Conservation (phyloP, 352 stramenopile genomes). For the Phytophthora meadii region DNA sequence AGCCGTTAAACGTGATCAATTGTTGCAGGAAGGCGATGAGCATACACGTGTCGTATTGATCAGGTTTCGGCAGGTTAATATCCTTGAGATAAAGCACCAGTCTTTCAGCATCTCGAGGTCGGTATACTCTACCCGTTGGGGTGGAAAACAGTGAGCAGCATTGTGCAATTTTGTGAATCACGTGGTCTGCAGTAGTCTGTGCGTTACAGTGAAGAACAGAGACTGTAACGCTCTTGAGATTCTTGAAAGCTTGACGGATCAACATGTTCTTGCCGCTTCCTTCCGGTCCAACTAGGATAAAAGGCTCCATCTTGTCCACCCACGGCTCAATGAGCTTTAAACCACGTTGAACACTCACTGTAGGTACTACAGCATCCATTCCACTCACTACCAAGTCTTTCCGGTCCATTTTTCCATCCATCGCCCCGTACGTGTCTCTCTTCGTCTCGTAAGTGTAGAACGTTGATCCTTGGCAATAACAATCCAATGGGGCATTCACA, state of each 20-base stretch:
- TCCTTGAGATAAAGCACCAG: conserved; percentile 97
- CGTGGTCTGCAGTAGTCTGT: conserved; percentile 93
- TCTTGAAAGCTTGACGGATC: conserved; percentile 91
- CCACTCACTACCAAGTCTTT: conserved; percentile 50
- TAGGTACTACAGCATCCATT: conserved; percentile 65
- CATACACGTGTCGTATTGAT: conserved; percentile 97
- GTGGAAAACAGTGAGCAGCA: conserved; percentile 94
- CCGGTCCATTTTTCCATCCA: conserved; percentile 71
- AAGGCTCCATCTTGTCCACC: conserved; percentile 94
- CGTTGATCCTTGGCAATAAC: conserved; percentile 76
- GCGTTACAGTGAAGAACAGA: conserved; percentile 95
- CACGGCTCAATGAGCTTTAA: conserved; percentile 91
- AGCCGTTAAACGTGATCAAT: conserved; percentile 95
- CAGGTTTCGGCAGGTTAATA: conserved; percentile 95
- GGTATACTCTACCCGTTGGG: conserved; percentile 91
- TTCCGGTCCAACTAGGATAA: conserved; percentile 95
- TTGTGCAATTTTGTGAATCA: conserved; percentile 96
- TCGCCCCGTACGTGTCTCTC: conserved; percentile 74
- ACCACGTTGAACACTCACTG: conserved; percentile 85
- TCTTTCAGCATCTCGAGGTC: conserved; percentile 91
- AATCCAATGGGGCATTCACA: conserved; percentile 88
- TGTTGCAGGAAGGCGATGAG: conserved; percentile 97
- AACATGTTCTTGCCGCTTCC: conserved; percentile 96
- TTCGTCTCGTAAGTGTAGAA: conserved; percentile 86
- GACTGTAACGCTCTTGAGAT: conserved; percentile 75